Conservation (phyloP, 2,329 filamentous ascomycete genomes). For the Penicillium psychrosexuale region DNA sequence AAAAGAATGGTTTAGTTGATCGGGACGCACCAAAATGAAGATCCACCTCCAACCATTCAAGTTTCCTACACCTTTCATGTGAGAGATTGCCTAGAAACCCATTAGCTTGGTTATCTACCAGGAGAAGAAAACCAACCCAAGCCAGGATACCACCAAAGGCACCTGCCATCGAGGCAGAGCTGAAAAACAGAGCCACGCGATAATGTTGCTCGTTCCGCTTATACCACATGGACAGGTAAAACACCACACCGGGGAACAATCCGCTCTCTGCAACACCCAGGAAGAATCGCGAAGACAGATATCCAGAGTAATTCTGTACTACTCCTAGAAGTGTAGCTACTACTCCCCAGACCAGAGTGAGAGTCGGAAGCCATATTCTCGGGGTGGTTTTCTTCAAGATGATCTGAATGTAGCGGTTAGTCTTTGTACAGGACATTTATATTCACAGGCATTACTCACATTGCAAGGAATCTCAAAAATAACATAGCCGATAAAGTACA, state of each 20-base stretch:
- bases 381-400: constrained; percentile 41
- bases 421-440: not conserved
- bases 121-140: constrained; percentile 30
- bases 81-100: constrained; percentile 43
- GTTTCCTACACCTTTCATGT: constrained; percentile 47
- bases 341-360: constrained; percentile 50
- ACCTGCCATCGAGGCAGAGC: constrained; percentile 56
- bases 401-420: constrained; percentile 12
- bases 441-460: not conserved
- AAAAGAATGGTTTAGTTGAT: too few species aligned
- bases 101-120: constrained; percentile 14
- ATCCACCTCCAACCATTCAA: constrained; percentile 62
- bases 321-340: constrained; percentile 51
- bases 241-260: constrained; percentile 55
- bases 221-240: constrained; percentile 63
- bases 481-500: constrained; percentile 41
- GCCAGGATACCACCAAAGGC: constrained; percentile 62
- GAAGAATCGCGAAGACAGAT: constrained; percentile 50
- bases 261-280: constrained; percentile 54
- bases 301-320: constrained; percentile 48
- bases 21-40: constrained; percentile 53
- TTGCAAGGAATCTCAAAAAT: constrained; percentile 45
- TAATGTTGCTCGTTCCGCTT: constrained; percentile 32
- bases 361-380: constrained; percentile 39
- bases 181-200: constrained; percentile 54